Conservation (phyloP, 768 basidiomycete species). For the Mycena rebaudengoi region DNA sequence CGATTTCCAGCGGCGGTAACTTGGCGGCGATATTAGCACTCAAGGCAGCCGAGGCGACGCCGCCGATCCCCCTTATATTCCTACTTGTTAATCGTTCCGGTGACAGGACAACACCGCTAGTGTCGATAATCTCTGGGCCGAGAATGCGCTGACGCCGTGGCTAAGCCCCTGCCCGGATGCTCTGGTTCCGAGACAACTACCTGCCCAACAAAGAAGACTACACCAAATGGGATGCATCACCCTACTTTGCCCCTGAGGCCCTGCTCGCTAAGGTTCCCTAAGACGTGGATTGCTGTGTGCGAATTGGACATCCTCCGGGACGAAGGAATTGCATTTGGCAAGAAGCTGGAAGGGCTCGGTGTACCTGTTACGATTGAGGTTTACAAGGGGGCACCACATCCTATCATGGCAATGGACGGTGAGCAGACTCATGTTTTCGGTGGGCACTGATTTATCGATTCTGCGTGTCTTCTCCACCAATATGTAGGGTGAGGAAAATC, state of each 20-base stretch:
- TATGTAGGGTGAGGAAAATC: constrained; percentile 31
- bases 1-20: constrained; percentile 70
- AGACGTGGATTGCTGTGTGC: constrained; percentile 68
- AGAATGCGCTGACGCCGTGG: constrained; percentile 66
- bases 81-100: constrained; percentile 77
- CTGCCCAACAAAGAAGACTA: constrained; percentile 68
- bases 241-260: constrained; percentile 70
- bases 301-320: constrained; percentile 74
- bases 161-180: constrained; percentile 70
- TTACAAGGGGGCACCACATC: constrained; percentile 75
- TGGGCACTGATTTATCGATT: not conserved
- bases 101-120: constrained; percentile 76
- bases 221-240: constrained; percentile 74
- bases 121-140: constrained; percentile 57
- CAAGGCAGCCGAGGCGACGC: constrained; percentile 59
- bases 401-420: constrained; percentile 81
- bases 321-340: constrained; percentile 71
- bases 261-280: constrained; percentile 59
- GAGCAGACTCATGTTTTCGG: constrained; percentile 28
- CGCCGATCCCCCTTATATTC: constrained; percentile 63
- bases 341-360: constrained; percentile 61
- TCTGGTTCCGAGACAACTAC: constrained; percentile 79
- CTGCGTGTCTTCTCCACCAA: not conserved
- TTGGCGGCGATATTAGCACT: constrained; percentile 72
- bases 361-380: constrained; percentile 61